Base-by-base conservation (phyloP, 371 early-diverging fungal genomes). In the Saksenaea oblongispora region DNA sequence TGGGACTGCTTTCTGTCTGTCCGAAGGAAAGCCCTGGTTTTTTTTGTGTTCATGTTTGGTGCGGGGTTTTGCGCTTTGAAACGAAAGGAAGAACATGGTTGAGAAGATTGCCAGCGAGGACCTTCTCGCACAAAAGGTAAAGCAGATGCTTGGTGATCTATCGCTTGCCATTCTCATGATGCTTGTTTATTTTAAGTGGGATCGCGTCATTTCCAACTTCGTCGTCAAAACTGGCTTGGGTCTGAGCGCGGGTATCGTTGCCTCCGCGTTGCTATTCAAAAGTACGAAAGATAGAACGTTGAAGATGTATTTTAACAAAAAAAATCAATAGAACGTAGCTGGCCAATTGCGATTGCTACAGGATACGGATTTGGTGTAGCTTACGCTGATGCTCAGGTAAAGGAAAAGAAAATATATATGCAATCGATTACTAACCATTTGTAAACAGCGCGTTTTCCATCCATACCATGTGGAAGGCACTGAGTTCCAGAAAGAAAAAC, bases 361-460 rank as follows among this genome's bases (percentile, higher is more conserved):
- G 95, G 96, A 39, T 89, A 93, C 67, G 95, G 93, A 36, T 84
- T 93, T 39, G 96, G 96, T 60, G 85, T 90, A 26, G 91, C 96
- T 34, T 89, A 93, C 69, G 91, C 93, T 47, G 93, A 96, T 59
- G 93, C 94, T 69, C 90, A 93, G 80, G 82, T 82, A 79, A 69
- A 24, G 15, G 0, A 54, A 39, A 41, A 27, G 10, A 9, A 10
- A 4, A 8, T 34, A 8, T 24, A 11, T n/a, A 54, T 42, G 26
- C 35, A 17, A 34, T 18, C 35, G 22, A 54, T 53, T 31, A n/a
- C 11, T 35, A 34, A 51, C 7, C 35, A 42, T 61, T 3, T 56
- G 47, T 28, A 37, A 39, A 13, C 54, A 82, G 82, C 79, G 79
- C 63, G 70, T 75, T 42, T 82, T 82, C 73, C 82, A 82, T 26